Conservation (phyloP, 2,329 filamentous ascomycete genomes). For the Cercospora sp. region DNA sequence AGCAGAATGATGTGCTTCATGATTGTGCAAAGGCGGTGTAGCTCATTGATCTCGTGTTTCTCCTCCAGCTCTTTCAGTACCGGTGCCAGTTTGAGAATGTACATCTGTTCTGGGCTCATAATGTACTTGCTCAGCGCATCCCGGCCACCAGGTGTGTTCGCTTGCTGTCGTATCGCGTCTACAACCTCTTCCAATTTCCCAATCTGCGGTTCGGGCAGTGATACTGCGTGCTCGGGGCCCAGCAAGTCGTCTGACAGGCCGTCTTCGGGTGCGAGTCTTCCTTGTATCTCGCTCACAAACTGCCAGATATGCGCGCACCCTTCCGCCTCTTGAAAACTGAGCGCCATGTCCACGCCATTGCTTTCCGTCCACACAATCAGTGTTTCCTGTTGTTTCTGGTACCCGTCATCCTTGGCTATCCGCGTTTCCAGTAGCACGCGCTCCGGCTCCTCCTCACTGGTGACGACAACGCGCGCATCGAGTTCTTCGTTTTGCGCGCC, state of each 20-base stretch:
- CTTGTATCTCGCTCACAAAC: conserved; percentile 84
- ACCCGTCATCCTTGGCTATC: conserved; percentile 91
- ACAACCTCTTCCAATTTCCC: conserved; percentile 83
- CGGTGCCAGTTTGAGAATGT: conserved; percentile 82
- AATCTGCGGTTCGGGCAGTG: conserved; percentile 77
- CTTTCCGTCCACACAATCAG: conserved; percentile 97
- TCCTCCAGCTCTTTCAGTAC: conserved; percentile 88
- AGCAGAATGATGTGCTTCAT: conserved; percentile 95
- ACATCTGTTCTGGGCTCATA: conserved; percentile 68
- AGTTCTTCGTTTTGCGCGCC: conserved; percentile 55
- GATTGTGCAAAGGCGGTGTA: conserved; percentile 93
- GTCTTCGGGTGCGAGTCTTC: conserved; percentile 73
- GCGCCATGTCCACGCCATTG: conserved; percentile 90
- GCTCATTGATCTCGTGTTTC: conserved; percentile 78
- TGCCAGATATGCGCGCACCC: conserved; percentile 94
- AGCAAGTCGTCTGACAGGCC: conserved; percentile 84
- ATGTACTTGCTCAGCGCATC: conserved; percentile 87
- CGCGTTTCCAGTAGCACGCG: conserved; percentile 83
- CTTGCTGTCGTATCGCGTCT: conserved; percentile 76
- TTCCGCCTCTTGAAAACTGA: conserved; percentile 96
- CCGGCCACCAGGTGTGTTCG: conserved; percentile 70
- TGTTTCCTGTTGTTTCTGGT: conserved; percentile 98
- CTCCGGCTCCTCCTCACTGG: conserved; percentile 88
- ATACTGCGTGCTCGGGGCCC: conserved; percentile 69
- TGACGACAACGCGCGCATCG: conserved; percentile 84